Base-by-base conservation (phyloP, 2,329 filamentous ascomycete species). In the Kalmusia sp. region DNA sequence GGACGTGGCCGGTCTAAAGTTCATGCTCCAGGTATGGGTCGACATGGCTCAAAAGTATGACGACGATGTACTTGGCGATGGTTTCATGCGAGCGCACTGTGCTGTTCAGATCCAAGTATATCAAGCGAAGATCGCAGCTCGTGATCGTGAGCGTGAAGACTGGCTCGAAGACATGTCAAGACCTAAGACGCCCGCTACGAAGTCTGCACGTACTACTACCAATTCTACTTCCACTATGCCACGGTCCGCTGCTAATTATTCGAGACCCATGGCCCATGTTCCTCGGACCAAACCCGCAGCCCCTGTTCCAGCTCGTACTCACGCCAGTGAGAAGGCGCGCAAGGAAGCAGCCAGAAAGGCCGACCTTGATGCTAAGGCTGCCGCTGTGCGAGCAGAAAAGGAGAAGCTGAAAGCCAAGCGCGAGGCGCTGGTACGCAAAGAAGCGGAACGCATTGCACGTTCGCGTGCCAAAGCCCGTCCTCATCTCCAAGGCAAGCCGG, bases 391-490 rank as follows among this genome's bases (percentile, higher is more conserved):
- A 22, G 46, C 47, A 15, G 49, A 58, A 8, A 61, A 59, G 39
- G 51, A 56, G 24, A 55, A 44, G 19, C 48, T 41, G 22, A 44
- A 40, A 22, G 51, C 30, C 19, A 54, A 43, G 12, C 8, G 41
- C 4, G 47, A 55, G 15, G 55, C 50, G 6, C 34, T 35, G 6
- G 56, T 35, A 14, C 37, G 19, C 27, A n/a, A 46, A 19, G 44
- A 56, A 9, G 51, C 46, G 40, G 52, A 61, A 21, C 48, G 50
- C 21, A 57, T 63, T 31, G 58, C 54, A 24, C 55, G 51, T 39
- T 58, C 43, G 19, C 54, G 52, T 47, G 60, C 60, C 31, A 64
- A 61, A 39, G 53, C 51, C 49, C 51, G 48, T 21, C 40, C 57
- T 30, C 48, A 44, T 43, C 43, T 38, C 31, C 38, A 44, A 33